phyloP scores from a whole-genome alignment of 2,329 filamentous ascomycete genomes.

The Zymoseptoria ardabiliae region DNA sequence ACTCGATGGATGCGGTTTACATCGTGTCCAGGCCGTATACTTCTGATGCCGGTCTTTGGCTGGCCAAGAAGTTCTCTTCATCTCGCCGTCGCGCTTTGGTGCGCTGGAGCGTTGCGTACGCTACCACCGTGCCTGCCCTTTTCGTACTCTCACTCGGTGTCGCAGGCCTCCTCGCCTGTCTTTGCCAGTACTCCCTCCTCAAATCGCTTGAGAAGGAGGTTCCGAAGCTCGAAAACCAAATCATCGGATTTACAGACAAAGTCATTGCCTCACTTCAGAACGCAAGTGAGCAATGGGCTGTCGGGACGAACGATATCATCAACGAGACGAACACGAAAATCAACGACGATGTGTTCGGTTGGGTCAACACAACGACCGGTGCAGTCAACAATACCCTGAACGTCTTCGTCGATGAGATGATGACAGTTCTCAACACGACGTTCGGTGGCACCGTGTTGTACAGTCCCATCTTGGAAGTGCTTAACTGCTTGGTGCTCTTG shows the following conservation, averaged over 20 bases:
- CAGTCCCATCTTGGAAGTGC: constrained; percentile 67
- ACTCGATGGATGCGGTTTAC: constrained; percentile 83
- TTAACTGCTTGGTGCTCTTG: constrained; percentile 79
- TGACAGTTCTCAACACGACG: constrained; percentile 61
- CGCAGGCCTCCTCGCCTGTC: constrained; percentile 72
- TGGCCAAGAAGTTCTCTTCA: constrained; percentile 58
- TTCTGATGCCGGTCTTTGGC: constrained; percentile 61
- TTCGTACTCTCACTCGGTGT: constrained; percentile 77
- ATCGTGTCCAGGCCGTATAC: constrained; percentile 76
- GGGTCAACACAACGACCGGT: constrained; percentile 75
- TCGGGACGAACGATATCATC: constrained; percentile 67
- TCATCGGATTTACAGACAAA: constrained; percentile 70
- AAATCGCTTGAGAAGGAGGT: constrained; percentile 65
- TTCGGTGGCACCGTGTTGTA: constrained; percentile 79
- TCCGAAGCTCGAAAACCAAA: constrained; percentile 64
- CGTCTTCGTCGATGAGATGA: constrained; percentile 70
- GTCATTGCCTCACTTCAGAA: constrained; percentile 66
- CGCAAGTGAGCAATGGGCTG: constrained; percentile 69
- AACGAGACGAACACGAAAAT: constrained; percentile 58
- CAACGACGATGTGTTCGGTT: constrained; percentile 77
- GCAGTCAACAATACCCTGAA: constrained; percentile 83
- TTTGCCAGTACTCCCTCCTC: constrained; percentile 77
- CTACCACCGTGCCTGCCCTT: constrained; percentile 76
- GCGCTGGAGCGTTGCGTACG: constrained; percentile 80
- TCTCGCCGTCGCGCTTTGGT: constrained; percentile 61